Evolutionary conservation across 176 grass and related monocot genomes (phyloP).

Genomic region (Melocanna baccifera): DNA sequence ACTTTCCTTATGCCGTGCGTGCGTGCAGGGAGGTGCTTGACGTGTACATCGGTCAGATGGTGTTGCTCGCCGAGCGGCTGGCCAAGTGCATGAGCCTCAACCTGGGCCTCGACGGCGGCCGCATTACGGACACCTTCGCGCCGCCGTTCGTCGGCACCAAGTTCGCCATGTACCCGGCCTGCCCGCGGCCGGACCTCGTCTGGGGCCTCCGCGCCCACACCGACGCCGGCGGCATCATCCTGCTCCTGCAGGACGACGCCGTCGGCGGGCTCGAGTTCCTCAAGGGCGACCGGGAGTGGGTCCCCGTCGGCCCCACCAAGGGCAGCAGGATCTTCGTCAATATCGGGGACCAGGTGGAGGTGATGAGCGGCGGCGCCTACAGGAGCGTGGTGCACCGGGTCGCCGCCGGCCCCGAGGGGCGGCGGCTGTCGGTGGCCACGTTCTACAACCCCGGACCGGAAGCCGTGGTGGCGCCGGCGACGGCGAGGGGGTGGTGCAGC

Average conservation of each 20-base stretch:
- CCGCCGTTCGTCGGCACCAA: slow-evolving; percentile 88
- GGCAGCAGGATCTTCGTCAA: slow-evolving; percentile 66
- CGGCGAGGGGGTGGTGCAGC: not conserved
- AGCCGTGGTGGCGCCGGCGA: slow-evolving; percentile 47
- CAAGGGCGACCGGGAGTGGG: slow-evolving; percentile 39
- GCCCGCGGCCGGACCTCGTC: slow-evolving; percentile 56
- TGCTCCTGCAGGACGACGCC: slow-evolving; percentile 77
- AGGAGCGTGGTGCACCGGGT: slow-evolving; percentile 73
- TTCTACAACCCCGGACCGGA: slow-evolving; percentile 76
- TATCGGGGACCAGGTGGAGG: slow-evolving; percentile 87
- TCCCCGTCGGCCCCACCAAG: slow-evolving; percentile 49
- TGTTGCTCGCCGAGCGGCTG: slow-evolving; percentile 55
- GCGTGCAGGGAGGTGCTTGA: slow-evolving; percentile 48
- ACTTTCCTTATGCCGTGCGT: not conserved
- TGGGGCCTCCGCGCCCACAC: slow-evolving; percentile 80
- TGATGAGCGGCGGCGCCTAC: slow-evolving; percentile 75
- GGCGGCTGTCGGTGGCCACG: slow-evolving; percentile 71
- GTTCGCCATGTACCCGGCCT: slow-evolving; percentile 79
- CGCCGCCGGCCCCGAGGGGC: slow-evolving; percentile 20
- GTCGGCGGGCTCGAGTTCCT: slow-evolving; percentile 83
- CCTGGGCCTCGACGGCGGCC: slow-evolving; percentile 49
- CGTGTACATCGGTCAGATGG: slow-evolving; percentile 50
- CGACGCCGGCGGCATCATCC: slow-evolving; percentile 93
- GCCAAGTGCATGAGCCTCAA: slow-evolving; percentile 57
- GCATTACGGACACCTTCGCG: slow-evolving; percentile 48